Base-by-base conservation (phyloP, 805 yeast species). In the Teunomyces barrocoloradensis region DNA sequence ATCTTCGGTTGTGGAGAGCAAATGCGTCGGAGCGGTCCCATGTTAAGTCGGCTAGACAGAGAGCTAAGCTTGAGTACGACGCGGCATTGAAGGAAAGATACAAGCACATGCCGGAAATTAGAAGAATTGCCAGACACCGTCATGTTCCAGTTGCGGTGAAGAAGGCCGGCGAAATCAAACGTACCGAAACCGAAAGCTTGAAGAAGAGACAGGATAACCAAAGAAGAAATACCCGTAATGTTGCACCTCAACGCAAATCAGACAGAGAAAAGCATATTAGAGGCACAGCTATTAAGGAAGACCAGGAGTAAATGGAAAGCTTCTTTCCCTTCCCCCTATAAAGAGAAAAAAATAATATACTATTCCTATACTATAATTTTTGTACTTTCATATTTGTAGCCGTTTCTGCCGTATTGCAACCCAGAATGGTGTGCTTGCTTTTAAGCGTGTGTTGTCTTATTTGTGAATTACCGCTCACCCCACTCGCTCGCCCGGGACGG, bases 21-120 rank as follows among this genome's bases (percentile, higher is more conserved):
- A 79, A 78, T 48, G 95, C 97, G 0, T 81, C 87, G 65, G 96
- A 89, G 50, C 78, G 97, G 60, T 77, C 95, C 1, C 83, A 83
- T 48, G 85, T 89, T 52, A 87, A 88, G 69, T 82, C 94, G 2
- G 71, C 94, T 7, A 81, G 87, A 58, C 87, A 89, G 68, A 81
- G 94, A 64, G 70, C 84, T 57, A 88, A 89, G 67, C 72, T 90
- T 58, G 97, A 92, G 67, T 92, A 94, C 68, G 96, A 89, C 64
- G 87, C 81, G 45, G 92, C 95, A 43, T 79, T 94, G 66, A 91
- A 91, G 68, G 96, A 92, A 61, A 80, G 96, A 63, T 94, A 81
- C 77, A 88, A 88, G 71, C 84, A 85, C 71, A 91, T 94, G 98
- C 99, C 99, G 1, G 99, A 94, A 68, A 86, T 94, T 60, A 82